Evolutionary conservation across 2,329 filamentous ascomycete genomes (phyloP), one percentile per base, ranked within the genome.

Genomic region (Trichoderma sp.): DNA sequence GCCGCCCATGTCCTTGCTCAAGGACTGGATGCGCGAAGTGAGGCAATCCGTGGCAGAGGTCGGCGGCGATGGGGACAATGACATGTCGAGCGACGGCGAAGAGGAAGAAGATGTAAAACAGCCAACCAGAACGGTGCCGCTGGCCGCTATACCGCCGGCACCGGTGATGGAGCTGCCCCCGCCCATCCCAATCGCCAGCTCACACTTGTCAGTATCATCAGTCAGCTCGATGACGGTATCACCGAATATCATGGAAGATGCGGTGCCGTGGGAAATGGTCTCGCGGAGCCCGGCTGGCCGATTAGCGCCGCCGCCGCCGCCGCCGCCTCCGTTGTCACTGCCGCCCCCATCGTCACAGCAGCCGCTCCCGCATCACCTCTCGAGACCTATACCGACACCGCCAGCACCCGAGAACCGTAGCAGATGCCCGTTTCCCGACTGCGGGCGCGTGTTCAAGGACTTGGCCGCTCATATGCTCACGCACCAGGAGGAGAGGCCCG

Each of bases 401-500:
- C 52, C 63, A 22, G 54, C 57, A 13, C 42, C 63, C 19, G 64
- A 69, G 17, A 82, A 82, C 67, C 80, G 82, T 42, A 83, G 80
- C 61, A 80, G 83, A 50, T 88, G 86, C 71, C 84, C 85, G 25
- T 83, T 86, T 68, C 84, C 86, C 2, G 85, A 87, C 53, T 88
- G 86, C 69, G 86, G 85, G 13, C 84, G 85, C 42, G 81, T 86
- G 6, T 87, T 88, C 77, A 87, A 89, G 72, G 87, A 90, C 70
- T 79, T 90, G 15, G 84, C 95, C 73, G 93, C 95, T 5, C 95
- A 99, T 78, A 96, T 97, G 92, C 87, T 98, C 72, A 99, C 95
- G 0, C 95, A 99, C 78, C 92, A 96, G 80, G 91, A 90, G 69
- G 93, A 97, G 80, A 86, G 95, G 34, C 95, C 95, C 0, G 94